Evolutionary conservation across 257 asterid genomes (phyloP).

Genomic region (Solanum etuberosum): DNA sequence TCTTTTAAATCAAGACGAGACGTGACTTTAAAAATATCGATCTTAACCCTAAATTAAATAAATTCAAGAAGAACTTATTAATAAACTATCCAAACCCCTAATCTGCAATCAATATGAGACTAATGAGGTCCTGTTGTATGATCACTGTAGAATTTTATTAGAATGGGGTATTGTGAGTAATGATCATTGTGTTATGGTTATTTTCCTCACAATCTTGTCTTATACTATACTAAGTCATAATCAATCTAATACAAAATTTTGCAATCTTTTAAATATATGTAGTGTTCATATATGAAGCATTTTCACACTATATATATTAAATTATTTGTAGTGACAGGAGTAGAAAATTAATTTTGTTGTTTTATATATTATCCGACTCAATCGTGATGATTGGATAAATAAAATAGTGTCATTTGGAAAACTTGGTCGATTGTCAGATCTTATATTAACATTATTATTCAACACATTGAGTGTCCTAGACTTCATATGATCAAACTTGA

Average conservation of each 20-base stretch:
- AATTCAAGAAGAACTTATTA: not conserved
- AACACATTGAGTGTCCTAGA: not conserved
- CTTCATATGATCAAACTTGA: not conserved
- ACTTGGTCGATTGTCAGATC: not conserved
- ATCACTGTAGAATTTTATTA: not conserved
- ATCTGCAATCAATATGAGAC: not conserved
- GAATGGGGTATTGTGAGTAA: not conserved
- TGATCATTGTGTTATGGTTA: not conserved
- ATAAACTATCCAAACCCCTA: not conserved
- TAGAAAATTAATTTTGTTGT: not conserved
- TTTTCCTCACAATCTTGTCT: not conserved
- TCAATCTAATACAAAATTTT: not conserved
- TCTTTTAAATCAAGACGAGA: not conserved
- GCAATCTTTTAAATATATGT: not conserved
- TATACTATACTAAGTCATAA: not conserved
- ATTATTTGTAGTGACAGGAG: not conserved
- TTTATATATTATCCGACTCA: not conserved
- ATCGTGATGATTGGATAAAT: not conserved
- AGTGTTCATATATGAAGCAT: not conserved
- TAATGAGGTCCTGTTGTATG: not conserved
- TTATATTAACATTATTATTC: not conserved
- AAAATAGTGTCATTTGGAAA: not conserved
- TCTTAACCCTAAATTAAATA: not conserved
- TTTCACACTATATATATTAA: not conserved
- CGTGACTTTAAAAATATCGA: not conserved